A percentile compares a stretch with the other conserved stretches of the same genome.
Conservation (phyloP, 2,329 filamentous ascomycete genomes). For the Diaporthe citriasiana region DNA sequence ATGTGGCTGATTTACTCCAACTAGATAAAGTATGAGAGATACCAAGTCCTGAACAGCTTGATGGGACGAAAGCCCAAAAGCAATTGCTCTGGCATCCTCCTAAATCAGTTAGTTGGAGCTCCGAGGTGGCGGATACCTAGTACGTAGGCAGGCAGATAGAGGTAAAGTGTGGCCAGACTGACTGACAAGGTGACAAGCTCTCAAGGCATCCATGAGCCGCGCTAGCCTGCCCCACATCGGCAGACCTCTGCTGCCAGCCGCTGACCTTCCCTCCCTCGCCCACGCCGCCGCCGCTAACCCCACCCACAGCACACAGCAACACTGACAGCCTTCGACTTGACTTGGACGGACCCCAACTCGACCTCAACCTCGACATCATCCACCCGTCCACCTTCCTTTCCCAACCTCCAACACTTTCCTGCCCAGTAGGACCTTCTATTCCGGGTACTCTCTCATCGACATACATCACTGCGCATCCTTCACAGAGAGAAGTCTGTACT, state of each 20-base stretch:
- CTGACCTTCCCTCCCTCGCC: constrained; percentile 23
- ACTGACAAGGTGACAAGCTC: not conserved
- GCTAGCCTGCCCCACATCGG: constrained; percentile 36
- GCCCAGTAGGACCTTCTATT: constrained; percentile 15
- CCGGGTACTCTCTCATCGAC: constrained; percentile 16
- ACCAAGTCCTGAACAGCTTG: too few species aligned
- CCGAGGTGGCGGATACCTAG: constrained; percentile 12
- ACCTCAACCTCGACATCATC: constrained; percentile 36
- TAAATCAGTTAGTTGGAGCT: not conserved
- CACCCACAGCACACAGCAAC: constrained; percentile 31
- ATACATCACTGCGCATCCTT: constrained; percentile 7
- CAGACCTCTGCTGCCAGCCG: constrained; percentile 30
- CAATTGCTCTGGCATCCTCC: not conserved
- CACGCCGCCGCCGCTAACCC: constrained; percentile 8
- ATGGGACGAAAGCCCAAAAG: not conserved
- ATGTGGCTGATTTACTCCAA: too few species aligned
- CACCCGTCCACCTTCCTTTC: constrained; percentile 30
- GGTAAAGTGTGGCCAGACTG: not conserved
- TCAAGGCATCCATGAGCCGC: constrained; percentile 37
- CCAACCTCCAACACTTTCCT: constrained; percentile 35
- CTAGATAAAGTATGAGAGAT: too few species aligned
- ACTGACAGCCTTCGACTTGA: constrained; percentile 18
- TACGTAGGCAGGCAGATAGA: not conserved
- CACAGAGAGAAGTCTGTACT: constrained; percentile 47
- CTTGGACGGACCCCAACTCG: constrained; percentile 25